Evolutionary conservation across 192 early-diverging fungal genomes (phyloP).

Genomic region (Globomyces pollinis-pini): DNA sequence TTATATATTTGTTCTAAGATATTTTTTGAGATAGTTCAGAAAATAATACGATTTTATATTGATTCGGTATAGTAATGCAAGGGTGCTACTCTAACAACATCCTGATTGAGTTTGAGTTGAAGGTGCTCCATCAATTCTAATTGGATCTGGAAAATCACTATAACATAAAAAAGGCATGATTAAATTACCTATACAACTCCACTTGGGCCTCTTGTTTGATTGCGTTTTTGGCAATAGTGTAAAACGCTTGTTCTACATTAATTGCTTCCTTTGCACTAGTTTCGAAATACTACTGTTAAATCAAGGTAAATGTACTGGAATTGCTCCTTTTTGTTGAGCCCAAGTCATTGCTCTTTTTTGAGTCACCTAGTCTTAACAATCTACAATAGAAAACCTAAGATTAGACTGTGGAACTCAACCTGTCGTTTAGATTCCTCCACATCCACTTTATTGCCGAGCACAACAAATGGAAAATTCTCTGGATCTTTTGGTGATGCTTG

Average conservation of each 20-base stretch:
- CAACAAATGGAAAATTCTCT: constrained; percentile 98
- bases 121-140: constrained; percentile 64
- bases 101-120: not conserved
- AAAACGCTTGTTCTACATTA: constrained; percentile 97
- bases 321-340: constrained; percentile 92
- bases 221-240: constrained; percentile 90
- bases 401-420: no score
- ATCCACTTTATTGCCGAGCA: constrained; percentile 99
- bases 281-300: constrained; percentile 92
- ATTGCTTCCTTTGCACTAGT: constrained; percentile 96
- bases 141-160: constrained; percentile 84
- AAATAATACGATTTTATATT: no score
- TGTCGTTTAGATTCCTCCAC: constrained; percentile 87
- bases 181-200: constrained; percentile 53
- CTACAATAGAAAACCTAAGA: no score
- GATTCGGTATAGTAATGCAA: no score
- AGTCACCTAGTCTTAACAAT: constrained; percentile 56
- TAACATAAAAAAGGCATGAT: constrained; percentile 11
- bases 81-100: no score
- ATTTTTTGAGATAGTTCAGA: no score
- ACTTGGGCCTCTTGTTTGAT: constrained; percentile 89
- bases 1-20: no score
- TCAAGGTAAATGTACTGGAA: constrained; percentile 54
- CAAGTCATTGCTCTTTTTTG: constrained; percentile 92
- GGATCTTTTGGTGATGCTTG: constrained; percentile 90